A percentile compares a stretch with the other conserved stretches of the same genome.
These are phyloP conservation scores for Monosporascus ibericus DNA, from an alignment of 2,329 filamentous ascomycete genomes.

Conservation along the genomic window DNA sequence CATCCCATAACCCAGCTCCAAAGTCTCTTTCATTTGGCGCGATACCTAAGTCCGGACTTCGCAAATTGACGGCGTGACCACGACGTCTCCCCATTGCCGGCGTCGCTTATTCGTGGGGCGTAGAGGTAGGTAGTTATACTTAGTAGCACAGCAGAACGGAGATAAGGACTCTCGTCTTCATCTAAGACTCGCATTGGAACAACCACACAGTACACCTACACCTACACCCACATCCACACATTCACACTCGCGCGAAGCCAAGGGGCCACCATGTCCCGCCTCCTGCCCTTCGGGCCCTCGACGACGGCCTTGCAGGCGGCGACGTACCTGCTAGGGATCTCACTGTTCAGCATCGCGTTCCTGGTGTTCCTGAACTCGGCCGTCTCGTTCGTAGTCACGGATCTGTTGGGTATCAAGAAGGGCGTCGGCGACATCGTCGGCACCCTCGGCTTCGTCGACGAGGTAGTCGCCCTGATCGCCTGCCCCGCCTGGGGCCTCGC, in stretches of 20 bases:
- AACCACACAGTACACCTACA: no score
- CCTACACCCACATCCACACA: neutral
- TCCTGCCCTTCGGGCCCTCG: slow-evolving; percentile 53
- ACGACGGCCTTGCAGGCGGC: slow-evolving; percentile 58
- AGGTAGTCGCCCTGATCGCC: slow-evolving; percentile 73
- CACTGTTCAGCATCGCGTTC: slow-evolving; percentile 82
- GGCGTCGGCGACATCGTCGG: slow-evolving; percentile 76
- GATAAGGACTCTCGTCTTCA: no score
- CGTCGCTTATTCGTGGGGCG: no score
- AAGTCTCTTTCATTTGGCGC: no score
- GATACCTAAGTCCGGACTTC: no score
- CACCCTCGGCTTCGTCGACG: slow-evolving; percentile 78
- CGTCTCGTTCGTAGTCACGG: slow-evolving; percentile 78
- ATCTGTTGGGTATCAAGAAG: slow-evolving; percentile 68
- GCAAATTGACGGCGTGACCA: no score
- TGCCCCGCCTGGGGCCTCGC: slow-evolving; percentile 75
- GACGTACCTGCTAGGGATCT: slow-evolving; percentile 75
- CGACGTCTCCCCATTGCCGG: no score
- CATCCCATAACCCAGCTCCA: no score
- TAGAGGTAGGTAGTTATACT: no score
- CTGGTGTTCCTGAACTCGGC: slow-evolving; percentile 85
- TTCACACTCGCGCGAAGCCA: neutral
- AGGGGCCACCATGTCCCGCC: neutral
- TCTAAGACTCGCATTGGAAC: no score
- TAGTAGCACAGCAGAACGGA: no score